These are phyloP conservation scores for Nakazawaea wickerhamii DNA, from an alignment of 805 yeast genomes.

Conservation along the genomic window DNA sequence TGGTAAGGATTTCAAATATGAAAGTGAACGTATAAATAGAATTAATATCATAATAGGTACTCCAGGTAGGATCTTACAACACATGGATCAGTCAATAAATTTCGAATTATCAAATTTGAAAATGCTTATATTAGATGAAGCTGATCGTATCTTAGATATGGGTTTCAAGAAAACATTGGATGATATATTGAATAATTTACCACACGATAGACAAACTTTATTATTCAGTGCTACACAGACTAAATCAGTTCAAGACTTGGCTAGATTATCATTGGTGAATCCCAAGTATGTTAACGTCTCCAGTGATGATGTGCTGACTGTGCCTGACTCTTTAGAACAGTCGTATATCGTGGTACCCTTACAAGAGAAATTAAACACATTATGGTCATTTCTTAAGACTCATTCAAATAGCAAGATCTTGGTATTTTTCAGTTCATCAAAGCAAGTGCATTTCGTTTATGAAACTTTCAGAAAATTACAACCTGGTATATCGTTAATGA, in stretches of 20 bases:
- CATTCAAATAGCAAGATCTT: conserved; percentile 76
- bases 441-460: conserved; percentile 85
- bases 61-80: conserved; percentile 88
- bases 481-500: conserved; percentile 86
- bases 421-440: conserved; percentile 82
- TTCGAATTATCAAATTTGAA: conserved; percentile 72
- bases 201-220: conserved; percentile 76
- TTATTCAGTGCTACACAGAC: conserved; percentile 89
- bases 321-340: conserved; percentile 85
- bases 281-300: conserved; percentile 55
- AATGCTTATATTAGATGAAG: conserved; percentile 81
- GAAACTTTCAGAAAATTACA: conserved; percentile 82
- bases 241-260: conserved; percentile 74
- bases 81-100: conserved; percentile 83
- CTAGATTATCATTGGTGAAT: conserved; percentile 64
- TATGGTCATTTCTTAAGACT: conserved; percentile 82
- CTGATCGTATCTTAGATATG: conserved; percentile 90
- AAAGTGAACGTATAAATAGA: conserved; percentile 69
- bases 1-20: conserved; percentile 82
- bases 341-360: conserved; percentile 67
- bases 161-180: conserved; percentile 84
- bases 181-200: conserved; percentile 70
- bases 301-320: conserved; percentile 25
- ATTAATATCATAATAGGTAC: conserved; percentile 86
- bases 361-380: conserved; percentile 75